Evolutionary conservation across 2,329 filamentous ascomycete species (phyloP).

Genomic region (Diaporthe australafricana): DNA sequence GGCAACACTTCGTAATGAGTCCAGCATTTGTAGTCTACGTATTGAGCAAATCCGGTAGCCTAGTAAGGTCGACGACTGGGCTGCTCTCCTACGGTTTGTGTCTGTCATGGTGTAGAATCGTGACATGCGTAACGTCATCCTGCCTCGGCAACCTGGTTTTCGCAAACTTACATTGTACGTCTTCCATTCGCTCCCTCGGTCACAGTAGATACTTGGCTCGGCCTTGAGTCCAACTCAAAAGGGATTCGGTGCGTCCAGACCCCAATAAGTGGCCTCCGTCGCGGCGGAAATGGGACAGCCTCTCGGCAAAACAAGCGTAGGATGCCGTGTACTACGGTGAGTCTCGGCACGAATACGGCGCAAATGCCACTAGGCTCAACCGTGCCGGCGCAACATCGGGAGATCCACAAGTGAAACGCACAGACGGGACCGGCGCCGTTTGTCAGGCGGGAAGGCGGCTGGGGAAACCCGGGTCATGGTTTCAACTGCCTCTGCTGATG

Average conservation of each 20-base stretch:
- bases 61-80: not conserved
- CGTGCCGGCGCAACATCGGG: conserved; percentile 28
- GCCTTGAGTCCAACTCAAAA: not conserved
- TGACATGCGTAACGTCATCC: not conserved
- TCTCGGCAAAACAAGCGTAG: conserved; percentile 3
- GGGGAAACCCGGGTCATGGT: conserved; percentile 8
- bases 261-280: not conserved
- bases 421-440: conserved; percentile 18
- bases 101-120: not conserved
- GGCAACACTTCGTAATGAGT: not conserved
- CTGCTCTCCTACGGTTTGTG: not conserved
- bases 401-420: conserved; percentile 28
- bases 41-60: not conserved
- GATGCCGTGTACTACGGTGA: conserved; percentile 11
- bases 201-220: not conserved
- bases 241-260: not conserved
- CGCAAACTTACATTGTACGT: not conserved
- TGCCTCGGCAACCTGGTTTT: not conserved
- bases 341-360: conserved; percentile 5
- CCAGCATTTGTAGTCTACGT: not conserved
- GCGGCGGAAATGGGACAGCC: not conserved
- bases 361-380: not conserved
- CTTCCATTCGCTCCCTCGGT: not conserved
- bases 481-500: not conserved
- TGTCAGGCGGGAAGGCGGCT: conserved; percentile 20